phyloP scores from a whole-genome alignment of 768 basidiomycete genomes.

The Auricularia sp. region DNA sequence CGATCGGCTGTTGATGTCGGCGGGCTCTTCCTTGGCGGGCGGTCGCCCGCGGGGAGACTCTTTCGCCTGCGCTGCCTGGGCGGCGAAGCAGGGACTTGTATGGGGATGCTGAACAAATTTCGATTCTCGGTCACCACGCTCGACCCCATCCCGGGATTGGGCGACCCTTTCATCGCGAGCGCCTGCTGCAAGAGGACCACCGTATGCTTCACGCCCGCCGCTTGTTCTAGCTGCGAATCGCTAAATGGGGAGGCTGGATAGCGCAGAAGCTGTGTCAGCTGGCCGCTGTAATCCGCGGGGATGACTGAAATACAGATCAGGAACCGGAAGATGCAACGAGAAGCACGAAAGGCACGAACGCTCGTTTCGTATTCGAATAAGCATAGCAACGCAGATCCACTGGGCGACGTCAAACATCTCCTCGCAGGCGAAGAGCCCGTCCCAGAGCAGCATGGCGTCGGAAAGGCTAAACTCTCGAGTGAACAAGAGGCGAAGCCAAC shows the following conservation, averaged over 20 bases:
- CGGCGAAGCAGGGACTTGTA: constrained; percentile 47
- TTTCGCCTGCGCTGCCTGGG: constrained; percentile 22
- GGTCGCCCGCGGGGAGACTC: not conserved
- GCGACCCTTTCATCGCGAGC: constrained; percentile 60
- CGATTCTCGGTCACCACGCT: constrained; percentile 74
- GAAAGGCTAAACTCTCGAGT: constrained; percentile 80
- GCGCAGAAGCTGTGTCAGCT: constrained; percentile 74
- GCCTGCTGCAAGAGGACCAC: constrained; percentile 78
- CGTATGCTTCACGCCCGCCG: constrained; percentile 33
- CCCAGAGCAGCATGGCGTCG: constrained; percentile 87
- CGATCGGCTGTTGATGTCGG: not conserved
- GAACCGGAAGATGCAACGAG: not conserved
- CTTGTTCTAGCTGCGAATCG: constrained; percentile 17
- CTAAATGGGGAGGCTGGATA: constrained; percentile 54
- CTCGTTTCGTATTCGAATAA: constrained; percentile 85
- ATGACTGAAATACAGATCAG: constrained; percentile 46
- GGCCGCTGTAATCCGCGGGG: constrained; percentile 73
- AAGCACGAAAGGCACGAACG: constrained; percentile 35
- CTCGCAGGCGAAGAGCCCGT: constrained; percentile 86
- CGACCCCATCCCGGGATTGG: constrained; percentile 65
- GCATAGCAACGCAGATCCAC: constrained; percentile 90
- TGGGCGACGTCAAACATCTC: constrained; percentile 65
- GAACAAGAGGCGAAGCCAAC: constrained; percentile 89
- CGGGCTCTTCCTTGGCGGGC: constrained; percentile 2
- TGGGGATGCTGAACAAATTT: constrained; percentile 60